phyloP scores from a whole-genome alignment of 169 alveolate species.

The Plasmodium chabaudi region DNA sequence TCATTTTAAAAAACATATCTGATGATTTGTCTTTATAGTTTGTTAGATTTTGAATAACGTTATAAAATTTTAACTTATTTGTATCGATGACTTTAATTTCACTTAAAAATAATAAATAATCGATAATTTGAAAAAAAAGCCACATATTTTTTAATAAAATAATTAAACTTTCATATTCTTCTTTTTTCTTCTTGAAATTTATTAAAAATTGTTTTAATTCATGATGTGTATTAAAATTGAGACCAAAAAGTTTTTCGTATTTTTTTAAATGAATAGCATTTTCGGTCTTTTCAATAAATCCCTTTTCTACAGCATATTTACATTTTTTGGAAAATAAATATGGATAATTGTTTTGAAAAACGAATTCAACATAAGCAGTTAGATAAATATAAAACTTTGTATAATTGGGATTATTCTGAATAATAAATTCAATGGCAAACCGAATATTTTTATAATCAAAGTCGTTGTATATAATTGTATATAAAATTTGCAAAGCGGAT shows the following conservation, averaged over 20 bases:
- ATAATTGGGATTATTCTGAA: constrained; percentile 13
- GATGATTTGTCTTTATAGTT: constrained; percentile 20
- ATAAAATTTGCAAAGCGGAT: constrained; percentile 22
- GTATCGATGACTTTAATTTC: constrained; percentile 15
- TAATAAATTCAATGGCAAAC: constrained; percentile 12
- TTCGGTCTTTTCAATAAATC: not conserved
- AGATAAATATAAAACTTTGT: constrained; percentile 51
- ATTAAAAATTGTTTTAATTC: constrained; percentile 15
- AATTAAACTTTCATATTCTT: constrained; percentile 26
- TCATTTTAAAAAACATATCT: constrained; percentile 38
- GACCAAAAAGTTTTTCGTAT: constrained; percentile 10
- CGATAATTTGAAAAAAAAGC: constrained; percentile 43
- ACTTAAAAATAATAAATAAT: constrained; percentile 30
- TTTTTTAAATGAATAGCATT: not conserved
- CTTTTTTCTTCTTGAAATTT: constrained; percentile 20
- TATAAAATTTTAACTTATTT: constrained; percentile 26
- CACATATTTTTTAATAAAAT: constrained; percentile 45
- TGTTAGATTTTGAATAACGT: constrained; percentile 18
- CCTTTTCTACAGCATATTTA: constrained; percentile 9
- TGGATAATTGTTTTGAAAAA: constrained; percentile 19
- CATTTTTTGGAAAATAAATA: constrained; percentile 12
- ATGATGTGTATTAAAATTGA: constrained; percentile 18
- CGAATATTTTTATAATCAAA: constrained; percentile 28
- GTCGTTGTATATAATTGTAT: constrained; percentile 26
- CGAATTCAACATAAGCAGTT: constrained; percentile 42